Evolutionary conservation across 1,139 yeast genomes (phyloP).

Genomic region (Candida anutae): DNA sequence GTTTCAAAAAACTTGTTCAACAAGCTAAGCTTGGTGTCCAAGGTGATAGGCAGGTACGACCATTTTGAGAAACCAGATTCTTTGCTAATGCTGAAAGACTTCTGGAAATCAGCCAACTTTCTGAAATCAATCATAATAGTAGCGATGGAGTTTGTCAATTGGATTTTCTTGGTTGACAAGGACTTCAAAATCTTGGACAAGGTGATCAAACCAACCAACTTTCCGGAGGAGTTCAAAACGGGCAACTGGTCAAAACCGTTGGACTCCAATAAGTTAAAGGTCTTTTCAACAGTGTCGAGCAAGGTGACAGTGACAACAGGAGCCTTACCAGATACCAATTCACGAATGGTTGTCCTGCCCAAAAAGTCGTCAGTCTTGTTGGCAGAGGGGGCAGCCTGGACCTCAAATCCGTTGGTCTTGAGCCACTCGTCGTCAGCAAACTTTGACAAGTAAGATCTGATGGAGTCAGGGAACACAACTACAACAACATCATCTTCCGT

Average conservation of each 20-base stretch:
- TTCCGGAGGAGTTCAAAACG: conserved; percentile 53
- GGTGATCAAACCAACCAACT: conserved; percentile 71
- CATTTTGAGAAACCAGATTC: conserved; percentile 56
- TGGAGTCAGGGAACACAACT: conserved; percentile 80
- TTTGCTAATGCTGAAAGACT: conserved; percentile 57
- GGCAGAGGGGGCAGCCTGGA: conserved; percentile 40
- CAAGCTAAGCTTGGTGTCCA: conserved; percentile 59
- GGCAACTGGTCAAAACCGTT: conserved; percentile 87
- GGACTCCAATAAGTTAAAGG: conserved; percentile 62
- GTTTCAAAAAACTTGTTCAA: conserved; percentile 79
- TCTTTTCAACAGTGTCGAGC: conserved; percentile 55
- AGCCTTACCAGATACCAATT: conserved; percentile 56
- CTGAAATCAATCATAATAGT: conserved; percentile 69
- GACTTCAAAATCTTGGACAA: conserved; percentile 65
- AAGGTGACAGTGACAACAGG: conserved; percentile 75
- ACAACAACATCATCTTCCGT: conserved; percentile 72
- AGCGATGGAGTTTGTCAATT: conserved; percentile 53
- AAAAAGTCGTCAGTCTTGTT: conserved; percentile 47
- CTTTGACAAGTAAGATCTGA: conserved; percentile 80
- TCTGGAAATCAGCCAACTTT: conserved; percentile 61
- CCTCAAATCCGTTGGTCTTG: conserved; percentile 64
- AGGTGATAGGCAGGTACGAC: conserved; percentile 61
- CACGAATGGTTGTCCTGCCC: conserved; percentile 46
- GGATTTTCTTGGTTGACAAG: conserved; percentile 56
- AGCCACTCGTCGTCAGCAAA: conserved; percentile 93